Evolutionary conservation across 2,329 filamentous ascomycete species (phyloP).

Genomic region (Mycosphaerella sp.): DNA sequence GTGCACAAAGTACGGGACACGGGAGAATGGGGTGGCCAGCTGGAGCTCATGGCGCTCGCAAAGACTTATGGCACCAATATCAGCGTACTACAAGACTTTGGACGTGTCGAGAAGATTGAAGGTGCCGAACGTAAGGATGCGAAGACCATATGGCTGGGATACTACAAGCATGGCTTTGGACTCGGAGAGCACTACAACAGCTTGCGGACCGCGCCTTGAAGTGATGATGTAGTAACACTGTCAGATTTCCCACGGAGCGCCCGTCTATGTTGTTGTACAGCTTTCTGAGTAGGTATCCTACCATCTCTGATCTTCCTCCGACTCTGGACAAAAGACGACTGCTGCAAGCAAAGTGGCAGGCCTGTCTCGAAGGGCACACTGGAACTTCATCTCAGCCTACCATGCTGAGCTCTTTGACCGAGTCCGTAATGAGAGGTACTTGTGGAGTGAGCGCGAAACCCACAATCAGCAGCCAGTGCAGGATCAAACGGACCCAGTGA

Average conservation of each 20-base stretch:
- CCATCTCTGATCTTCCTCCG: neutral
- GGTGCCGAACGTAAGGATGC: conserved; percentile 28
- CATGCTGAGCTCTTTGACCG: neutral
- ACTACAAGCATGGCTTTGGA: conserved; percentile 90
- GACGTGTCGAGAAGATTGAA: conserved; percentile 67
- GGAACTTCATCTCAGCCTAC: neutral
- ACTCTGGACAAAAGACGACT: conserved; percentile 8
- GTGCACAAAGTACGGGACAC: conserved; percentile 72
- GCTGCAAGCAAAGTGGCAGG: conserved; percentile 1
- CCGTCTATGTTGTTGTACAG: neutral
- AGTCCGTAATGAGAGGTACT: neutral
- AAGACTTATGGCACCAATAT: conserved; percentile 74
- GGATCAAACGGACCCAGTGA: neutral
- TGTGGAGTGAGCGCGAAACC: conserved; percentile 7
- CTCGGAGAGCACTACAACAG: conserved; percentile 98
- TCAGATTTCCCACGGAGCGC: neutral
- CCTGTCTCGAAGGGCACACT: conserved; percentile 10
- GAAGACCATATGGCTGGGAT: conserved; percentile 78
- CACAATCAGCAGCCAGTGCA: conserved; percentile 3
- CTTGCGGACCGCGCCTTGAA: conserved; percentile 41
- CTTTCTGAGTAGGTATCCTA: neutral
- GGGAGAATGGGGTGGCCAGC: conserved; percentile 91
- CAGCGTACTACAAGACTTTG: conserved; percentile 74
- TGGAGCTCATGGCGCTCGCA: conserved; percentile 81
- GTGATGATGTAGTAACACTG: too few relatives aligned